Evolutionary conservation across 257 asterid genomes (phyloP), one percentile per base, ranked within the genome.

Genomic region (Capsicum baccatum): DNA sequence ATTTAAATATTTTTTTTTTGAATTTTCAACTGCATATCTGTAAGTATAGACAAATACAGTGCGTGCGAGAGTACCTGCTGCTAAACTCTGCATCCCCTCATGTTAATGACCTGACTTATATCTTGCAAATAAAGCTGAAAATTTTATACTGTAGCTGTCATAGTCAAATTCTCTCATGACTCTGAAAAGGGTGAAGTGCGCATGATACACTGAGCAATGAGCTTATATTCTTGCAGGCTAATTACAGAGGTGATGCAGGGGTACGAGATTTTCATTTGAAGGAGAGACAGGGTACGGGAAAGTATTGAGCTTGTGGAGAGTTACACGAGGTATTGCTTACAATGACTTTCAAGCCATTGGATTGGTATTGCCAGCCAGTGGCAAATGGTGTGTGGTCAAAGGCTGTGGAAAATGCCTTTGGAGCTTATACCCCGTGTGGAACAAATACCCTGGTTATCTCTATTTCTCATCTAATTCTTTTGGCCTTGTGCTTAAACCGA

Each of bases 381-480:
- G 8, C 8, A 86, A 87, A 90, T 78, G 97, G 98, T 82, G 88
- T 92, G 21, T 96, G 98, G 99, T 89, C 96, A 57, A 89, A 88
- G 83, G 94, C 89, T 44, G 92, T 92, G 52, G 95, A 96, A 60
- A 94, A 92, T 89, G 96, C 97, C 15, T 96, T 96, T 21, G 99
- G 99, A 85, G 92, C 94, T 73, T 93, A 89, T 82, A 93, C 98
- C 37, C 98, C 99, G 1, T 96, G 99, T 85, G 98, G 92, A 52
- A 90, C 92, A 4, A 95, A 96, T 87, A 84, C 98, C 82, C 69
- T 93, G 81, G 98, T 94, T 56, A 87, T 91, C 83, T 90, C 93
- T 84, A 73, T 92, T 69, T 90, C 97, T 37, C 89, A 94, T 83
- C 85, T 96, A 88, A 94, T 91, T 71, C 90, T 96, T 81, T 48